Base-by-base conservation (phyloP, 1,139 yeast genomes). In the Kodamaea alishanica region DNA sequence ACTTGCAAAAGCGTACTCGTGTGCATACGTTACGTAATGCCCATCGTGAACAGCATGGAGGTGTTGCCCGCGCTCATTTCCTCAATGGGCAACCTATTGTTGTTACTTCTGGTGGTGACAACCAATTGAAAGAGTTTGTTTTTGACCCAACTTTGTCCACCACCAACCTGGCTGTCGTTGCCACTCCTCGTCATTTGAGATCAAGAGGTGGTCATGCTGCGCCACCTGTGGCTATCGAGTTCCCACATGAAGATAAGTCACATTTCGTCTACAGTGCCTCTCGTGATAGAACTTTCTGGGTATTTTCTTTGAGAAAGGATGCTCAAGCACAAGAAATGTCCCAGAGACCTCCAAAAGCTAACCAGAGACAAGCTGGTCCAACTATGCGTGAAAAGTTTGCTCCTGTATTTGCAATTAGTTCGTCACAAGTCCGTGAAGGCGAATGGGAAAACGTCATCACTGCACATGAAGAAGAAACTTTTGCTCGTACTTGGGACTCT, bases 401-500 rank as follows among this genome's bases (percentile, higher is more conserved):
- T 1, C 95, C 88, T 49, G 81, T 90, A 43, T 68, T 78, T 2
- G 71, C 79, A 30, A 71, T 92, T 46, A 82, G 95, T 1, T 81
- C 85, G 47, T 86, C 86, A 44, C 80, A 79, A 43, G 77, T 87
- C 25, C 78, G 95, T 55, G 84, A 81, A 52, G 92, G 92, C 26
- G 94, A 92, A 41, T 94, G 98, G 98, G 98, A 89, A 55, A 89
- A 89, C 54, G 73, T 94, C 38, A 58, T 94, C n/a, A 89, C 98
- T 26, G 94, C 88, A 0, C 98, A 94, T 60, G 83, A 83, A 54
- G 89, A 84, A 44, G 92, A 85, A 52, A 63, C 72, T 1, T 83
- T 80, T 63, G 98, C 97, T 1, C 78, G 96, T 53, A 85, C 96
- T 1, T 94, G 98, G 98, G 84, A 82, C 54, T 80, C 90, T n/a